These are phyloP conservation scores for Mortierella sp. DNA, from an alignment of 371 early-diverging fungal genomes.

Conservation along the genomic window DNA sequence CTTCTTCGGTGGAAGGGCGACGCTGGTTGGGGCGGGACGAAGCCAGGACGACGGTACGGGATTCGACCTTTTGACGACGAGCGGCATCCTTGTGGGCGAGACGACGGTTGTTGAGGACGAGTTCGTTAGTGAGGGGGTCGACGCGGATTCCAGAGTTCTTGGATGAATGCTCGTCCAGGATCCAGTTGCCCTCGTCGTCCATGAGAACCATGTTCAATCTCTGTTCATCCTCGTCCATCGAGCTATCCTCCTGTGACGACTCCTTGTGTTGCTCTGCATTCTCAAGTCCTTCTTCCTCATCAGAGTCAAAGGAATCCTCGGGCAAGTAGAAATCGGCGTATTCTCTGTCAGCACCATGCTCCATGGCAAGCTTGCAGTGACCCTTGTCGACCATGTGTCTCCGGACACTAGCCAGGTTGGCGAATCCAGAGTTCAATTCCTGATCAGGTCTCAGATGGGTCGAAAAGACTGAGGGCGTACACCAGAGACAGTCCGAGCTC, in stretches of 20 bases:
- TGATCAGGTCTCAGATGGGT: constrained; percentile 42
- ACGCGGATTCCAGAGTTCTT: constrained; percentile 27
- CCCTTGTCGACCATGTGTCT: constrained; percentile 80
- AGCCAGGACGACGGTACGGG: constrained; percentile 34
- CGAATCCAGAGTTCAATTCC: constrained; percentile 54
- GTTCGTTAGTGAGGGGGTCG: constrained; percentile 53
- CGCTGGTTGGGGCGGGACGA: constrained; percentile 19
- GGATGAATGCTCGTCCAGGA: constrained; percentile 24
- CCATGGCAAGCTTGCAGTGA: constrained; percentile 75
- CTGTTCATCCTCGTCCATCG: constrained; percentile 46
- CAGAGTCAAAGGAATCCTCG: constrained; percentile 29
- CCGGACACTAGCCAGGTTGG: constrained; percentile 68
- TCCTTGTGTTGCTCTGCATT: constrained; percentile 15
- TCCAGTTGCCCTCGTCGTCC: constrained; percentile 57
- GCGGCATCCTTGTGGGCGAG: constrained; percentile 54
- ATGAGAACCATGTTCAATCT: constrained; percentile 35
- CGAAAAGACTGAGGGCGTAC: constrained; percentile 60
- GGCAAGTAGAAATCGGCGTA: constrained; percentile 74
- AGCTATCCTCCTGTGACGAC: constrained; percentile 24
- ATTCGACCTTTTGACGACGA: constrained; percentile 50
- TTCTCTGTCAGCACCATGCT: constrained; percentile 71
- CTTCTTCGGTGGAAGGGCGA: constrained; percentile 14
- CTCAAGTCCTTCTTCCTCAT: constrained; percentile 13
- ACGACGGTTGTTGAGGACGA: constrained; percentile 54
- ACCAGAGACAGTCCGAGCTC: constrained; percentile 73